phyloP scores from a whole-genome alignment of 176 grass and related monocot species.

The barley (Hordeum vulgare) region DNA sequence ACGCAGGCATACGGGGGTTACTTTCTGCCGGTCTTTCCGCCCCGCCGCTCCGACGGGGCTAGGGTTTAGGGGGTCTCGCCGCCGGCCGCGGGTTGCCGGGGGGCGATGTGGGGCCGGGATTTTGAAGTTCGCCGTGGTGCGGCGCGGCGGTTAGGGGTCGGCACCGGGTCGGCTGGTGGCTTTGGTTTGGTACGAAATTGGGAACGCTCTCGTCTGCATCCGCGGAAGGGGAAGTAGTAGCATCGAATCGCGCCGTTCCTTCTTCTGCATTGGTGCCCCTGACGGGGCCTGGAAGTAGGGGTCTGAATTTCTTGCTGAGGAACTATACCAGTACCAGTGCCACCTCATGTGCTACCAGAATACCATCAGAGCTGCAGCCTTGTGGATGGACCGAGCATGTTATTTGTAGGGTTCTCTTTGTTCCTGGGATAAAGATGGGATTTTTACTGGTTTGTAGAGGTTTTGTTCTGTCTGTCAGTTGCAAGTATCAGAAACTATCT shows the following conservation, averaged over 20 bases:
- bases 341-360: background rate
- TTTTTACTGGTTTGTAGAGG: background rate
- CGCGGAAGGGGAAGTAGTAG: background rate
- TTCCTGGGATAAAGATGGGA: background rate
- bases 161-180: background rate
- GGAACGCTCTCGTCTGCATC: background rate
- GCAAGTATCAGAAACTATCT: background rate
- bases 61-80: background rate
- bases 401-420: too few species aligned
- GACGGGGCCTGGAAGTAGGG: background rate
- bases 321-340: background rate
- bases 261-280: background rate
- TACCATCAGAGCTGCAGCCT: too few species aligned
- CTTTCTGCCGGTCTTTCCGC: background rate
- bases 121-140: background rate
- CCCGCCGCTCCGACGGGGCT: background rate
- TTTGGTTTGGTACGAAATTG: background rate
- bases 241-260: background rate
- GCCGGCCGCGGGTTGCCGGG: background rate
- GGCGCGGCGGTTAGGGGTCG: background rate
- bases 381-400: too few species aligned
- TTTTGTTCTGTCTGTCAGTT: background rate
- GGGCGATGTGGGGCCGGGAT: too few species aligned
- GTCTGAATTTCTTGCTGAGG: too few species aligned
- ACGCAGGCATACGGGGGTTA: background rate